Conservation (phyloP, 352 stramenopile genomes). For the Globisporangium nunn region DNA sequence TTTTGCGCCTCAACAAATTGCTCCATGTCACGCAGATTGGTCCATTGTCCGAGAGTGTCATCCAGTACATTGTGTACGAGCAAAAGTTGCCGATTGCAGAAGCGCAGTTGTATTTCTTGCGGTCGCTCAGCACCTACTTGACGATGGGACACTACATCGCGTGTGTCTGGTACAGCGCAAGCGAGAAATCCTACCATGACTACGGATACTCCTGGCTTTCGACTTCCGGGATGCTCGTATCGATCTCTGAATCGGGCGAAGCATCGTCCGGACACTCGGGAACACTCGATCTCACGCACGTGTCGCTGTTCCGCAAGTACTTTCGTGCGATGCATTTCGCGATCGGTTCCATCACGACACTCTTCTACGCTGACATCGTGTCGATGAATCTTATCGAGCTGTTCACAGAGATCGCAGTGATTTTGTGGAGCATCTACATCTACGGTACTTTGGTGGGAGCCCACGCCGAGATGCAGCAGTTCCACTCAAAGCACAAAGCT, state of each 20-base stretch:
- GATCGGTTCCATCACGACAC: conserved; percentile 55
- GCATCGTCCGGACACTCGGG: conserved; percentile 3
- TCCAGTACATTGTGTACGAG: conserved; percentile 62
- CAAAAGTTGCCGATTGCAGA: conserved; percentile 37
- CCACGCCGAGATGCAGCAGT: conserved; percentile 43
- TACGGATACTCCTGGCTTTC: conserved; percentile 52
- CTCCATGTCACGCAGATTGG: conserved; percentile 30
- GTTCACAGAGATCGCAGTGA: conserved; percentile 46
- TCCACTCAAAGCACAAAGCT: conserved; percentile 35
- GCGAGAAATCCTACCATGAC: conserved; percentile 24
- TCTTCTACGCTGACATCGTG: conserved; percentile 64
- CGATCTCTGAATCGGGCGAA: conserved; percentile 5
- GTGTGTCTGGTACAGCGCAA: conserved; percentile 48
- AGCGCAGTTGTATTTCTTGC: conserved; percentile 33
- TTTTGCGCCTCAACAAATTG: conserved; percentile 54
- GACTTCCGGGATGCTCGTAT: conserved; percentile 44
- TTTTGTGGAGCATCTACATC: conserved; percentile 64
- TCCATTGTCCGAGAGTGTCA: conserved; percentile 31
- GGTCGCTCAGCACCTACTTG: conserved; percentile 41
- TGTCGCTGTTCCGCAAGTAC: conserved; percentile 52
- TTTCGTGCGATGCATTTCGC: conserved; percentile 56
- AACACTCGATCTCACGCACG: conserved; percentile 17
- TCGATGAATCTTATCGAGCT: conserved; percentile 63
- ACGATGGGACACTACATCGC: conserved; percentile 57
- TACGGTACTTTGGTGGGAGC: conserved; percentile 57